Evolutionary conservation across 2,329 filamentous ascomycete genomes (phyloP), one percentile per base, ranked within the genome.

Genomic region (Ampelomyces quisqualis): DNA sequence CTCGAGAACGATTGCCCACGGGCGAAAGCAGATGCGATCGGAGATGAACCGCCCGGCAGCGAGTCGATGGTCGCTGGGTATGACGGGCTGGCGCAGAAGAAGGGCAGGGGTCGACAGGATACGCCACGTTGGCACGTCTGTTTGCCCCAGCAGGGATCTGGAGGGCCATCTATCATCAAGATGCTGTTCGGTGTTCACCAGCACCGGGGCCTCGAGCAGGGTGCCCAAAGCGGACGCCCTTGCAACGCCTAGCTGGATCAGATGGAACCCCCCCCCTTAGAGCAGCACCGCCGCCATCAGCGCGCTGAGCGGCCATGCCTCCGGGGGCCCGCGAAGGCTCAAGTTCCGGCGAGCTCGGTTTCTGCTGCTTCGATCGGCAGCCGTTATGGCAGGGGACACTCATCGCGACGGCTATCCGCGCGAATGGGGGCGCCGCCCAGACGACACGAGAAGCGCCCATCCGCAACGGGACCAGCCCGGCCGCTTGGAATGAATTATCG

Each of bases 1-100:
- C 45, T 46, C 36, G 32, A 42, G 51, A 47, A 55, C 49, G 46
- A 53, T 36, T 36, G 45, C 21, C 26, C 21, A 40, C 41, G 41
- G 51, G 51, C 53, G 50, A 53, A 45, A 49, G 49, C 55, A 57
- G 58, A 66, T 62, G 58, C 57, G 64, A 68, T 68, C 65, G 65
- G 65, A 69, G 63, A 69, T 68, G 57, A 57, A 55, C 50, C 54
- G 57, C 53, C 42, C 51, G 53, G 51, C 55, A 60, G 45, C 53
- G 53, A 57, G 53, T 55, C n/a, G n/a, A n/a, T n/a, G 42, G 48
- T 52, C 47, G 51, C 41, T 47, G 40, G 39, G 53, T 49, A 53
- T 56, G 55, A 58, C 53, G 46, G 48, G 50, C 40, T 30, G 41
- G 34, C 51, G 54, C 52, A 55, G 53, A 33, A 38, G 22, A 35